Base-by-base conservation (phyloP, 352 stramenopile species). In the Phytophthora uliginosa region DNA sequence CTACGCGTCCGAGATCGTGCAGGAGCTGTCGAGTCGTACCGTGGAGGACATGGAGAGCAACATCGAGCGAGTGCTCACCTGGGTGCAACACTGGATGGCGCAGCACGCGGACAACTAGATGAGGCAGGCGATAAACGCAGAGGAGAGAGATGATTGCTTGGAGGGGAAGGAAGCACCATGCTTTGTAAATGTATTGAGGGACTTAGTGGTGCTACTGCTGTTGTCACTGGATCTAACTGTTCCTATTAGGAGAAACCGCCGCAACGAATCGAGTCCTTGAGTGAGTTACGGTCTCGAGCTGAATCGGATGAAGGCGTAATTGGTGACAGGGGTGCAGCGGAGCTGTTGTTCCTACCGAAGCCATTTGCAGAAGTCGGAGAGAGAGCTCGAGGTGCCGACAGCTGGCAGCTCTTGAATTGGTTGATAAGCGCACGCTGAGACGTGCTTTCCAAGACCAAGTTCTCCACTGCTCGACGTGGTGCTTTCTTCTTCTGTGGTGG, bases 21-120 rank as follows among this genome's bases (percentile, higher is more conserved):
- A 99, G 71, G 97, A 98, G 75, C 81, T 99, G 20, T 64, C 83
- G 36, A 99, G 94, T 63, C 95, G 98, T 73, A 99, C 92, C 40
- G 83, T 98, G 7, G 95, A 99, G 50, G 97, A 99, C 60, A 98
- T 99, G 92, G 96, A 99, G 52, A 88, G 67, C 64, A 99, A 99
- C 86, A 85, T 99, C 10, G 85, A 97, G 56, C 90, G 97, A 52
- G 90, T 99, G 26, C 68, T 90, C 50, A 76, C 86, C 64, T 99
- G 98, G 98, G 76, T 94, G 54, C 82, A 98, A 64, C 90, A 98
- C 67, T 99, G 97, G 97, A 85, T 96, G 55, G 70, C 55, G 20
- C 77, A 95, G 61, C 82, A 95, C 57, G 47, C 66, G 8, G 59
- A 84, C 26, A 54, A 67, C 28, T 80, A 59, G 69, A 38, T 12